Evolutionary conservation across 768 basidiomycete genomes (phyloP).

Genomic region (Lanmaoa rubissima): DNA sequence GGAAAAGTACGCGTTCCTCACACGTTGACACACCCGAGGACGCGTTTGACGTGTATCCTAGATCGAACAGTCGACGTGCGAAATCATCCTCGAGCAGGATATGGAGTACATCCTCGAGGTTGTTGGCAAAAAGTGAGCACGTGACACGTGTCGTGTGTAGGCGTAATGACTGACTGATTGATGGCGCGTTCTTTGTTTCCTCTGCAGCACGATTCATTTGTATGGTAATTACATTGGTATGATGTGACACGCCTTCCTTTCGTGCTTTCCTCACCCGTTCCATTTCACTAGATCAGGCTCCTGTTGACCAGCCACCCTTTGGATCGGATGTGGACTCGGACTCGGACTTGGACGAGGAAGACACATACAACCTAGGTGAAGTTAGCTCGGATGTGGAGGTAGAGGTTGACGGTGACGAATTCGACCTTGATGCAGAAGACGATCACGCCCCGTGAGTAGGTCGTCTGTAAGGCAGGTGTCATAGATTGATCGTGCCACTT

Average conservation of each 20-base stretch:
- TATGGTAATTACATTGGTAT: constrained; percentile 84
- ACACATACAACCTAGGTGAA: constrained; percentile 59
- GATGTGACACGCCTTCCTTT: neutral
- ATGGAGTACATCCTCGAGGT: constrained; percentile 66
- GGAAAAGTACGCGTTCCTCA: constrained; percentile 57
- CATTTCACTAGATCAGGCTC: constrained; percentile 48
- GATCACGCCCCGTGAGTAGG: constrained; percentile 42
- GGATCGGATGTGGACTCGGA: constrained; percentile 49
- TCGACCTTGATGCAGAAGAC: constrained; percentile 51
- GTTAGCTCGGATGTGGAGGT: constrained; percentile 85
- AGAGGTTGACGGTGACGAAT: constrained; percentile 61
- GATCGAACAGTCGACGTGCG: constrained; percentile 75
- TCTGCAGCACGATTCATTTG: constrained; percentile 63
- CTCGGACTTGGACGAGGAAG: constrained; percentile 58
- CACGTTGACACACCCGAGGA: neutral
- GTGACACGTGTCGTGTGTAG: neutral
- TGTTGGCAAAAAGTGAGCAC: constrained; percentile 76
- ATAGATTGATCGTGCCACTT: neutral
- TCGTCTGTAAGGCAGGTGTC: neutral
- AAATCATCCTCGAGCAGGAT: constrained; percentile 68
- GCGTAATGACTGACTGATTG: constrained; percentile 10
- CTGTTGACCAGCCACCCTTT: constrained; percentile 48
- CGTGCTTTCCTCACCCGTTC: neutral
- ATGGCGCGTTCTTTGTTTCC: neutral
- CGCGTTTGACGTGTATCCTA: constrained; percentile 30